A percentile compares a stretch with the other conserved stretches of the same genome.
These are phyloP conservation scores for Postia placenta DNA, from an alignment of 768 basidiomycete genomes.

Conservation along the genomic window DNA sequence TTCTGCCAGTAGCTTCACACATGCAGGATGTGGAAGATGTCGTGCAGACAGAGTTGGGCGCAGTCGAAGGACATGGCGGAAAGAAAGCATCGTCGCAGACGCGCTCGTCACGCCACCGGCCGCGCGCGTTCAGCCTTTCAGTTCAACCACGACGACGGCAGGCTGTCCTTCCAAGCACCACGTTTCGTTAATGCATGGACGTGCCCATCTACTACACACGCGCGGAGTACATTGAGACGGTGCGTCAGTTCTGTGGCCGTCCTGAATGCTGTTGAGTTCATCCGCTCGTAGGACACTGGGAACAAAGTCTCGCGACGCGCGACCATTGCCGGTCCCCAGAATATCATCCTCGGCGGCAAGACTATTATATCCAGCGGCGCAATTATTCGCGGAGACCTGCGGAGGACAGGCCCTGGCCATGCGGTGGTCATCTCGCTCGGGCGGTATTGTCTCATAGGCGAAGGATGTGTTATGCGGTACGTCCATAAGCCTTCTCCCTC, in stretches of 20 bases:
- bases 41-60: neutral
- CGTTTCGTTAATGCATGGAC: constrained; percentile 41
- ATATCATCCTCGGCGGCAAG: constrained; percentile 96
- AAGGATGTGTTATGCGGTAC: constrained; percentile 84
- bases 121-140: neutral
- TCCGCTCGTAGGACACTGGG: constrained; percentile 70
- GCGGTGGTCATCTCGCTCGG: constrained; percentile 92
- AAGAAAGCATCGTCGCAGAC: neutral
- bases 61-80: neutral
- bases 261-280: neutral
- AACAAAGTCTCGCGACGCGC: constrained; percentile 94
- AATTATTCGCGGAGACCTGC: constrained; percentile 90
- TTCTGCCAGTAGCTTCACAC: neutral
- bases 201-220: constrained; percentile 74
- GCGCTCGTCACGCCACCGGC: neutral
- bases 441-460: constrained; percentile 87
- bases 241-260: constrained; percentile 1
- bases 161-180: neutral
- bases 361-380: constrained; percentile 89
- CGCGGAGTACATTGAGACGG: constrained; percentile 86
- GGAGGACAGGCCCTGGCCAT: constrained; percentile 85
- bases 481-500: constrained; percentile 12
- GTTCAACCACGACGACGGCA: neutral
- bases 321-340: constrained; percentile 88
- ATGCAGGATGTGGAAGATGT: neutral